Conservation (phyloP, 805 yeast species). For the Candida quercuum region DNA sequence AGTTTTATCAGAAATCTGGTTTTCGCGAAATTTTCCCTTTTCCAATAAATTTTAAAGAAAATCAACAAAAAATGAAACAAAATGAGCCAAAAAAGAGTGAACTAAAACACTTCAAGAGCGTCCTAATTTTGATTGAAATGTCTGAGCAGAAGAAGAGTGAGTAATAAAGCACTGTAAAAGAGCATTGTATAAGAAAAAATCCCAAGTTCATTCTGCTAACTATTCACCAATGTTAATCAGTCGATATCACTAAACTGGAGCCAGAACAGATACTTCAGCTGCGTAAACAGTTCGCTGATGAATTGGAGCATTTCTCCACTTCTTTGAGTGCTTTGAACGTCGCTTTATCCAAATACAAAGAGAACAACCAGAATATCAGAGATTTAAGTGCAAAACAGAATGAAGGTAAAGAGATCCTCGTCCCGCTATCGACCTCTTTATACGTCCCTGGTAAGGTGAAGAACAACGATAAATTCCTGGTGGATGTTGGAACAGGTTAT, state of each 20-base stretch:
- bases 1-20: no score
- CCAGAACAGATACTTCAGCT: constrained; percentile 84
- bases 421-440: constrained; percentile 84
- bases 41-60: no score
- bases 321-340: constrained; percentile 79
- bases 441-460: constrained; percentile 82
- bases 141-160: constrained; percentile 10
- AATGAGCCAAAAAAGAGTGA: constrained; percentile 6
- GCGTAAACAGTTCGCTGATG: constrained; percentile 78
- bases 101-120: background rate
- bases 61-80: background rate
- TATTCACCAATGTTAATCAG: constrained; percentile 20
- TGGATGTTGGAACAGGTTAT: constrained; percentile 96
- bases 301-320: constrained; percentile 77
- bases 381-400: constrained; percentile 36
- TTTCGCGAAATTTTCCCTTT: no score
- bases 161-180: no score
- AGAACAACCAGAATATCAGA: constrained; percentile 70
- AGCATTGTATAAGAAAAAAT: no score
- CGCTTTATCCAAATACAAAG: constrained; percentile 77
- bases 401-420: constrained; percentile 53
- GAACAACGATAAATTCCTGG: constrained; percentile 66
- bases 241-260: constrained; percentile 65
- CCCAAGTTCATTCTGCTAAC: background rate
- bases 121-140: background rate